Evolutionary conservation across 306 rosid species (phyloP).

Genomic region (Casuarina equisetifolia): DNA sequence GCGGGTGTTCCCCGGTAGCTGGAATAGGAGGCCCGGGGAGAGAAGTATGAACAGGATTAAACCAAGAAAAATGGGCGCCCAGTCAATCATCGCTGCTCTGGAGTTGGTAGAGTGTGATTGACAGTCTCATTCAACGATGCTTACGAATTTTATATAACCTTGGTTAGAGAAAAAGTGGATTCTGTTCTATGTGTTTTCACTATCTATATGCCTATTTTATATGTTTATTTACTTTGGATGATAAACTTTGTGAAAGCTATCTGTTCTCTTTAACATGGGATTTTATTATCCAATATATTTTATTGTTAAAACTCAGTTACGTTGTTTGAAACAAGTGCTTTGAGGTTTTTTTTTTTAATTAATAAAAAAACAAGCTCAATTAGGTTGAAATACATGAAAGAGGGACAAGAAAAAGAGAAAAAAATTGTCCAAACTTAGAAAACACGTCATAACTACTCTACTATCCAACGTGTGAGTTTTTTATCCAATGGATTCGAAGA

Average conservation of each 20-base stretch:
- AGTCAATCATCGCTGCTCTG: constrained; percentile 40
- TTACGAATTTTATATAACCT: not conserved
- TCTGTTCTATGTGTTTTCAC: not conserved
- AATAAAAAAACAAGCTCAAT: too few species aligned
- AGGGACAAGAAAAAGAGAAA: too few species aligned
- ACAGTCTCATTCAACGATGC: not conserved
- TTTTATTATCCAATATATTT: too few species aligned
- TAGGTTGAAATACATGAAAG: too few species aligned
- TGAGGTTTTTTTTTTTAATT: too few species aligned
- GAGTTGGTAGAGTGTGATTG: not conserved
- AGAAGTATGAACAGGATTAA: constrained; percentile 48
- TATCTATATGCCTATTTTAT: not conserved
- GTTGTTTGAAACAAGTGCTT: too few species aligned
- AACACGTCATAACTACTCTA: too few species aligned
- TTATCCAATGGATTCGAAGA: not conserved
- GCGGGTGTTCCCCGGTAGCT: constrained; percentile 46
- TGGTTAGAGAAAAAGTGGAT: not conserved
- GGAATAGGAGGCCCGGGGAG: constrained; percentile 60
- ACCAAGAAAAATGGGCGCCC: constrained; percentile 57
- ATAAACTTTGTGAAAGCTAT: too few species aligned
- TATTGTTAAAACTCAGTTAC: too few species aligned
- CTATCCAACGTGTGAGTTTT: too few species aligned
- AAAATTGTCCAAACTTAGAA: too few species aligned
- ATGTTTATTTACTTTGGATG: not conserved
- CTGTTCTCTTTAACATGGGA: too few species aligned